Evolutionary conservation across 768 basidiomycete species (phyloP).

Genomic region (Boletus rubescentipes): DNA sequence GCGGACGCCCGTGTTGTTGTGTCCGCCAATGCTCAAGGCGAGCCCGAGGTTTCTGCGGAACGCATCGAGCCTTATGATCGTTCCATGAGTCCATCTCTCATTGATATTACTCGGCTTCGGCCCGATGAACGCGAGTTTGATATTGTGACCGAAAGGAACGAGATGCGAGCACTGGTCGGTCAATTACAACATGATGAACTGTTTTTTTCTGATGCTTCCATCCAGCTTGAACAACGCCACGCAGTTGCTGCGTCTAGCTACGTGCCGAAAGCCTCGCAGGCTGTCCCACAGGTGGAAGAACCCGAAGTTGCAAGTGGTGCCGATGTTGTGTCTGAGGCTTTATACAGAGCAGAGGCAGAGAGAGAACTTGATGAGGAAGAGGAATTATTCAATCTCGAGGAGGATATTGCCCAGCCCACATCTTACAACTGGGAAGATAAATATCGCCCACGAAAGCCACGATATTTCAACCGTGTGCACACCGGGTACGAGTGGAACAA

Average conservation of each 20-base stretch:
- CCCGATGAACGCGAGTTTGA: slow-evolving; percentile 82
- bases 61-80: slow-evolving; percentile 79
- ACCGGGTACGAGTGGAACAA: slow-evolving; percentile 99
- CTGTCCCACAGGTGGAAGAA: slow-evolving; percentile 53
- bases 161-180: slow-evolving; percentile 62
- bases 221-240: slow-evolving; percentile 71
- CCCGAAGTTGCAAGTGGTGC: slow-evolving; percentile 60
- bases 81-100: slow-evolving; percentile 79
- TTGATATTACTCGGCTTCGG: slow-evolving; percentile 68
- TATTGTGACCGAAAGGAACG: slow-evolving; percentile 68
- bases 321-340: slow-evolving; percentile 84
- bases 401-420: slow-evolving; percentile 77
- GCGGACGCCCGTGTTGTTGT: slow-evolving; percentile 36
- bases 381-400: slow-evolving; percentile 92
- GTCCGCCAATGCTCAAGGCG: slow-evolving; percentile 32
- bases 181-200: slow-evolving; percentile 1
- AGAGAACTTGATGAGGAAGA: slow-evolving; percentile 95
- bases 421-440: slow-evolving; percentile 99
- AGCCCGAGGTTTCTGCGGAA: slow-evolving; percentile 44
- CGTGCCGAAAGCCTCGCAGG: slow-evolving; percentile 72
- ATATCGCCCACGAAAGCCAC: slow-evolving; percentile 93
- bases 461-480: slow-evolving; percentile 98
- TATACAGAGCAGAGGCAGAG: slow-evolving; percentile 90
- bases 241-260: slow-evolving; percentile 83
- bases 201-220: slow-evolving; percentile 2